phyloP scores from a whole-genome alignment of 208 protist genomes.

The Trypanosoma caninum region DNA sequence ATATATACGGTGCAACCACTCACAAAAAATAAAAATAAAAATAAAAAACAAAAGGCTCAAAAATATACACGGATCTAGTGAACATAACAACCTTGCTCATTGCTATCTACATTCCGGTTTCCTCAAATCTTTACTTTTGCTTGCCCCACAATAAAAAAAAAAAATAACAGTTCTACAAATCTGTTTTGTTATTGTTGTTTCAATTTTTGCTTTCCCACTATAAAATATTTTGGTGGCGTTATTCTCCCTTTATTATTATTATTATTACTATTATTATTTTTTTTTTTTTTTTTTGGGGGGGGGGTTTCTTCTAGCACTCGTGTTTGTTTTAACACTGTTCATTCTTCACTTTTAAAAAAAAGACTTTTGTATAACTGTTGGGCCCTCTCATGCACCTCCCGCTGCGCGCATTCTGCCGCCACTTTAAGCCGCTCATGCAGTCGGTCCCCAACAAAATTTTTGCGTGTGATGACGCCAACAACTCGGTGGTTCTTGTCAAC shows the following conservation, averaged over 20 bases:
- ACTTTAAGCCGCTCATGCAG: conserved; percentile 41
- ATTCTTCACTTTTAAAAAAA: neutral
- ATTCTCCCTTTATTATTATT: neutral
- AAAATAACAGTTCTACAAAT: too few species aligned
- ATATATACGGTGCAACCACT: neutral
- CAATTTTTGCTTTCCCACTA: neutral
- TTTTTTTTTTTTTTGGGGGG: neutral
- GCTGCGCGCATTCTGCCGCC: conserved; percentile 6
- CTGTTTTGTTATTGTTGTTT: too few species aligned
- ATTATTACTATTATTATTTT: neutral
- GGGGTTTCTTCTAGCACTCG: neutral
- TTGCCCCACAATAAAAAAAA: too few species aligned
- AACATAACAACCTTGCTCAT: too few species aligned
- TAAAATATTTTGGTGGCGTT: neutral
- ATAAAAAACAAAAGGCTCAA: too few species aligned
- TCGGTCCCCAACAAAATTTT: conserved; percentile 62
- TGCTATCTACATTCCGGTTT: too few species aligned
- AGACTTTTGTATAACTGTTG: neutral
- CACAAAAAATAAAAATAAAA: too few species aligned
- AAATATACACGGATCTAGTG: too few species aligned
- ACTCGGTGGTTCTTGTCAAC: conserved; percentile 53
- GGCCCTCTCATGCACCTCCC: neutral
- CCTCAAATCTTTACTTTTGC: too few species aligned
- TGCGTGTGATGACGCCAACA: conserved; percentile 77
- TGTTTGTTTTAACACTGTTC: neutral